These are phyloP conservation scores for Trametes versicolor DNA, from an alignment of 1,284 basidiomycete genomes.

Conservation along the genomic window DNA sequence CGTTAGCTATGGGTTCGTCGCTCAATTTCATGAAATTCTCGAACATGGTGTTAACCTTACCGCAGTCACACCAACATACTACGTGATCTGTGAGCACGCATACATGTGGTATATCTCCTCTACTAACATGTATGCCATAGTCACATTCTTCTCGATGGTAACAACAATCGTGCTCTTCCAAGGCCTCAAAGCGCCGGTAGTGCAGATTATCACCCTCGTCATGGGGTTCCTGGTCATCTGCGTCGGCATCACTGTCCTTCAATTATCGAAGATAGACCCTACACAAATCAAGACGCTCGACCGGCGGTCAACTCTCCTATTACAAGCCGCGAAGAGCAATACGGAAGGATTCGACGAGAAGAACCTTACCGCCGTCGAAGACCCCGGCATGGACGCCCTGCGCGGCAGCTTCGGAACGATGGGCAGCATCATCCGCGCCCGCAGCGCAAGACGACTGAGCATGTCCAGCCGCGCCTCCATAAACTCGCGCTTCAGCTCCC, in stretches of 20 bases:
- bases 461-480: slow-evolving; percentile 57
- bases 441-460: slow-evolving; percentile 71
- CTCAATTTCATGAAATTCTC: neutral
- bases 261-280: slow-evolving; percentile 95
- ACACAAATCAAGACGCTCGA: slow-evolving; percentile 79
- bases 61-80: slow-evolving; percentile 88
- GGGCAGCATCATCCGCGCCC: slow-evolving; percentile 89
- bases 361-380: slow-evolving; percentile 62
- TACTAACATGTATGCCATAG: slow-evolving; percentile 45
- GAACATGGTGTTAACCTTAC: slow-evolving; percentile 29
- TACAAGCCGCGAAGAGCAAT: slow-evolving; percentile 76
- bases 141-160: slow-evolving; percentile 90
- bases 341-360: slow-evolving; percentile 76
- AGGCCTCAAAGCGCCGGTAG: slow-evolving; percentile 83
- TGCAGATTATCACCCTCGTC: slow-evolving; percentile 90
- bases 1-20: slow-evolving; percentile 76
- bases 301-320: slow-evolving; percentile 84
- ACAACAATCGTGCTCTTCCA: slow-evolving; percentile 91
- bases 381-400: slow-evolving; percentile 89
- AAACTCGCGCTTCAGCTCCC: slow-evolving; percentile 36
- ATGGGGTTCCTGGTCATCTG: slow-evolving; percentile 91
- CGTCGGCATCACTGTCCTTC: slow-evolving; percentile 92
- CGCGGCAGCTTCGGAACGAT: slow-evolving; percentile 91
- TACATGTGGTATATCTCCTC: slow-evolving; percentile 5
- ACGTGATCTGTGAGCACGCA: slow-evolving; percentile 73